phyloP scores from a whole-genome alignment of 1,284 basidiomycete genomes.

The Peniophora sp. region DNA sequence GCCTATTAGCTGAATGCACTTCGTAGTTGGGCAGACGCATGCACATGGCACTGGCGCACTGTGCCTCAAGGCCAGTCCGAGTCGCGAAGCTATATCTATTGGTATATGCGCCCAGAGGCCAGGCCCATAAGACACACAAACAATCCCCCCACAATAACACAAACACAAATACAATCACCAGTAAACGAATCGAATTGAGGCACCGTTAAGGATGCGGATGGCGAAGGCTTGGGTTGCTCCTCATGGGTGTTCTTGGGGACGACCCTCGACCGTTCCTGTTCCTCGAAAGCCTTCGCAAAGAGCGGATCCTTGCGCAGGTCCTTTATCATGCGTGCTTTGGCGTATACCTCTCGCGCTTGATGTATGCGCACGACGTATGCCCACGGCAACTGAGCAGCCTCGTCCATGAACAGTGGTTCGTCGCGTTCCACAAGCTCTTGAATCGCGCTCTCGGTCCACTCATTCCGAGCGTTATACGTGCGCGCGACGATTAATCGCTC shows the following conservation, averaged over 20 bases:
- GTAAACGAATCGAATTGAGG: too few relatives aligned
- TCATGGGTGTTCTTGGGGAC: background rate
- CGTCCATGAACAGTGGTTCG: constrained; percentile 6
- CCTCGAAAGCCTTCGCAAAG: background rate
- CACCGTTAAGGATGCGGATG: background rate
- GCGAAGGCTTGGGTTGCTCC: background rate
- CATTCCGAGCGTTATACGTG: constrained; percentile 4
- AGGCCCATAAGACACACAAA: too few relatives aligned
- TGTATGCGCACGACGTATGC: constrained; percentile 3
- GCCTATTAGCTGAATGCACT: too few relatives aligned
- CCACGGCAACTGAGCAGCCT: constrained; percentile 5
- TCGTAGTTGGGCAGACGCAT: too few relatives aligned
- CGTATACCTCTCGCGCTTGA: background rate
- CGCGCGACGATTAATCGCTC: constrained; percentile 13
- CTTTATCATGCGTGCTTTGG: background rate
- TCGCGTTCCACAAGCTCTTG: constrained; percentile 6
- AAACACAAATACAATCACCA: too few relatives aligned
- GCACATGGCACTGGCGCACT: too few relatives aligned
- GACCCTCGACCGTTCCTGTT: background rate
- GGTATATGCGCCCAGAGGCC: too few relatives aligned
- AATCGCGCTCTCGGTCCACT: constrained; percentile 8
- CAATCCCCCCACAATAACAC: too few relatives aligned
- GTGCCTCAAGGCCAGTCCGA: too few relatives aligned
- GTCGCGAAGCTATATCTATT: too few relatives aligned
- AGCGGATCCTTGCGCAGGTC: background rate